Evolutionary conservation across 805 yeast species (phyloP).

Genomic region (Deakozyma indianensis): DNA sequence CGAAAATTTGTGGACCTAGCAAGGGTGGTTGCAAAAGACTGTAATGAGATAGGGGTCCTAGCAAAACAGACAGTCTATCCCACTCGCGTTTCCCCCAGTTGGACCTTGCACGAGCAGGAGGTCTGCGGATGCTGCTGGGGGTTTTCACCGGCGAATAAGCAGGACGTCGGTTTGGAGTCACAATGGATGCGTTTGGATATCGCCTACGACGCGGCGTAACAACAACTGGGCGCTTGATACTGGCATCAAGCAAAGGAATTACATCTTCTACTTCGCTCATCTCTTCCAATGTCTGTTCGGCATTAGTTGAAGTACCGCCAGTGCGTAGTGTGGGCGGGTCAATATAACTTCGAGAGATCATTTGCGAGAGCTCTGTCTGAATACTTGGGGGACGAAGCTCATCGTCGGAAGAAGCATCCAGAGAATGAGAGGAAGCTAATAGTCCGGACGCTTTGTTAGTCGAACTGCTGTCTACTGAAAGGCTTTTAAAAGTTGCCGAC

Average conservation of each 20-base stretch:
- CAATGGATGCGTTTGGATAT: background rate
- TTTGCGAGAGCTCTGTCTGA: background rate
- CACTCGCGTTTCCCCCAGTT: background rate
- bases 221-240: background rate
- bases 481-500: no score
- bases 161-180: background rate
- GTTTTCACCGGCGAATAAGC: background rate
- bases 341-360: background rate
- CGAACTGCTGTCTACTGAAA: no score
- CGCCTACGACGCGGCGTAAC: no score
- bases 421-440: no score
- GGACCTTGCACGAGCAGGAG: background rate
- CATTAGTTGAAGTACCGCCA: background rate
- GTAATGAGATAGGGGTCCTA: background rate
- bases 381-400: background rate
- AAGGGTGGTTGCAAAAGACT: background rate
- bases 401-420: background rate
- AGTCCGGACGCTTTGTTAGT: no score
- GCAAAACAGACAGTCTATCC: background rate
- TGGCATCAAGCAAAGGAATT: background rate
- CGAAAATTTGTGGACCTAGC: background rate
- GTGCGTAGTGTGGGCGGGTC: background rate
- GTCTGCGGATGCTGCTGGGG: background rate
- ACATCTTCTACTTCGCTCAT: background rate
- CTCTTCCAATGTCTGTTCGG: no score